Conservation (phyloP, 352 stramenopile species). For the Phytopythium ostracodes region DNA sequence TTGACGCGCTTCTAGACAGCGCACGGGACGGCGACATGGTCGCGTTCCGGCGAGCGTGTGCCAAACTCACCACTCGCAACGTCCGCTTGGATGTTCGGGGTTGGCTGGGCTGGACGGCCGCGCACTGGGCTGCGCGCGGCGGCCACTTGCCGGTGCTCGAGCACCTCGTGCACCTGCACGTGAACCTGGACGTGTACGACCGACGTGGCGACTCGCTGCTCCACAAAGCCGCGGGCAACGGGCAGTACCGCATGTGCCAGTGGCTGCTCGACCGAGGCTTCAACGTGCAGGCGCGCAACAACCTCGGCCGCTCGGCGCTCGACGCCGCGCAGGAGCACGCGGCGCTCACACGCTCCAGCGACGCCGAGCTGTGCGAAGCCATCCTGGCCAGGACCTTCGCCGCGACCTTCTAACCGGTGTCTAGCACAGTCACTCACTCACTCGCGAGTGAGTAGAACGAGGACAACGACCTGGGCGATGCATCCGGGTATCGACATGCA, state of each 20-base stretch:
- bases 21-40: slow-evolving; percentile 57
- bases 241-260: slow-evolving; percentile 51
- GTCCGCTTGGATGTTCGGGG: slow-evolving; percentile 46
- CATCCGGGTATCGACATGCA: not conserved
- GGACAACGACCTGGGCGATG: not conserved
- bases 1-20: slow-evolving; percentile 61
- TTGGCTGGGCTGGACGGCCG: slow-evolving; percentile 73
- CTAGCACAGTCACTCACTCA: not conserved
- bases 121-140: slow-evolving; percentile 68
- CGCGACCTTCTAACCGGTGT: slow-evolving; percentile 25
- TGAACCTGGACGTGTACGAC: slow-evolving; percentile 64
- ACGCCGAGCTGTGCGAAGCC: slow-evolving; percentile 46
- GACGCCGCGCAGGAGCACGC: slow-evolving; percentile 54
- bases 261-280: slow-evolving; percentile 70
- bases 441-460: not conserved
- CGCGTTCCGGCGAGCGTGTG: slow-evolving; percentile 41
- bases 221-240: slow-evolving; percentile 76
- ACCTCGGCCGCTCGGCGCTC: slow-evolving; percentile 57
- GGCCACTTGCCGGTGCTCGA: slow-evolving; percentile 64
- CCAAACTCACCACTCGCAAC: slow-evolving; percentile 30
- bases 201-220: slow-evolving; percentile 64
- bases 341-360: slow-evolving; percentile 24
- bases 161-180: slow-evolving; percentile 37
- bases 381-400: slow-evolving; percentile 39
- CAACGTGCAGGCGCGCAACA: slow-evolving; percentile 59